Evolutionary conservation across 2,329 filamentous ascomycete genomes (phyloP).

Genomic region (Aureobasidium sp.): DNA sequence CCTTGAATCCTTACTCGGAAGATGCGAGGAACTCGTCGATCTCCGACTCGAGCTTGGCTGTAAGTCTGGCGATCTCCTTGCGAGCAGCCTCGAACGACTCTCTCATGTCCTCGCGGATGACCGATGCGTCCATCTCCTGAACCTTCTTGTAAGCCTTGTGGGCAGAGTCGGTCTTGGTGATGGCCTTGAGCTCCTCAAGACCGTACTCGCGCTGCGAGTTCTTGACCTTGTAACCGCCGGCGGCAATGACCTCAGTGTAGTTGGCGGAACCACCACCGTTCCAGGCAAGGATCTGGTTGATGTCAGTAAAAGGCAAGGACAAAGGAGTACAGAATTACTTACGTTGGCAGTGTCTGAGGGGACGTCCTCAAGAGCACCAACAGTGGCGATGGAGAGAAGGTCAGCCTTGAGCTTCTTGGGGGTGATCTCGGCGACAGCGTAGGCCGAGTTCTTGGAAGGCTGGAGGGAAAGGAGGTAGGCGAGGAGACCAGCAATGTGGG

Average conservation of each 20-base stretch:
- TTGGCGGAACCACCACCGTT: constrained; percentile 94
- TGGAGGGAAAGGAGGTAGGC: constrained; percentile 98
- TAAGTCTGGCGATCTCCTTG: constrained; percentile 36
- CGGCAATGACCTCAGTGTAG: constrained; percentile 73
- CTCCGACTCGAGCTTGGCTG: constrained; percentile 39
- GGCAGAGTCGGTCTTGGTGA: constrained; percentile 13
- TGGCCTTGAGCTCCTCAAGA: constrained; percentile 39
- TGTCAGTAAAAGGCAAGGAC: constrained; percentile 22
- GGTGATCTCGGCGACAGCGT: constrained; percentile 79
- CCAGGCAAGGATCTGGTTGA: constrained; percentile 72
- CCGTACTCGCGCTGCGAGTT: constrained; percentile 33
- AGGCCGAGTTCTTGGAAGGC: constrained; percentile 82
- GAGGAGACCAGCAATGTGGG: constrained; percentile 90
- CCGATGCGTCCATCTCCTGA: constrained; percentile 8
- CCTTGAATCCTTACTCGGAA: neutral
- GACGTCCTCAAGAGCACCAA: constrained; percentile 70
- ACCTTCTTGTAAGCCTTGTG: constrained; percentile 11
- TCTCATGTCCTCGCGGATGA: constrained; percentile 20
- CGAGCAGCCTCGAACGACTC: constrained; percentile 29
- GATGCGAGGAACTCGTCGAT: constrained; percentile 33
- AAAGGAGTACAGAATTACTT: constrained; percentile 28
- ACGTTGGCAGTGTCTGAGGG: constrained; percentile 80
- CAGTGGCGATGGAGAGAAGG: constrained; percentile 76
- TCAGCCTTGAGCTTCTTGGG: constrained; percentile 90
- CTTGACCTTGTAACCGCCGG: constrained; percentile 62